Evolutionary conservation across 2,329 filamentous ascomycete species (phyloP).

Genomic region (Cordyceps cicadae): DNA sequence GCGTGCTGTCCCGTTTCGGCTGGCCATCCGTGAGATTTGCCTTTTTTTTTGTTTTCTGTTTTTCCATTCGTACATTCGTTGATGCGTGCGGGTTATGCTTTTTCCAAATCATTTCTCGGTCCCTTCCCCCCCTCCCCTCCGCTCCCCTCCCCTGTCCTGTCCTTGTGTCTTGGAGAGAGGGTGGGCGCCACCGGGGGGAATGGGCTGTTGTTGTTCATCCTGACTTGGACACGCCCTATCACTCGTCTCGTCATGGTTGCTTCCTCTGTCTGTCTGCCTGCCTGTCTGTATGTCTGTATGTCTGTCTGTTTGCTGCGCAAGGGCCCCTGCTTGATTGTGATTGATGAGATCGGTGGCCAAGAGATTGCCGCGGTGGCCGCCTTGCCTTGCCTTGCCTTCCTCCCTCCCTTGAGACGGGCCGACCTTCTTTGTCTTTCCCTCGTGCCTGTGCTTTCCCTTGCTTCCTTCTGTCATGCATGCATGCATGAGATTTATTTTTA

Average conservation of each 20-base stretch:
- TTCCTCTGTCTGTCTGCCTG: not conserved
- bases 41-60: not conserved
- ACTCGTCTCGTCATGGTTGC: too few species aligned
- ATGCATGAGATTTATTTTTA: slow-evolving; percentile 10
- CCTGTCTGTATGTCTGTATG: too few species aligned
- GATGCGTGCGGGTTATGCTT: slow-evolving; percentile 1
- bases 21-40: not conserved
- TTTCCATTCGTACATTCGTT: not conserved
- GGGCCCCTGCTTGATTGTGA: not conserved
- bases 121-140: not conserved
- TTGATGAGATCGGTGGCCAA: slow-evolving; percentile 8
- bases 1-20: not conserved
- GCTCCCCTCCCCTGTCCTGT: not conserved
- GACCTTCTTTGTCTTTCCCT: slow-evolving; percentile 1
- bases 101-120: slow-evolving; percentile 1
- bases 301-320: not conserved
- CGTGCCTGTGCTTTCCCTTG: slow-evolving; percentile 1
- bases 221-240: not conserved
- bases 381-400: not conserved
- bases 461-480: not conserved
- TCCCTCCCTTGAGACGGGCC: not conserved
- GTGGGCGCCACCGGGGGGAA: not conserved
- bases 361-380: not conserved
- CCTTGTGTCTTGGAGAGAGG: not conserved
- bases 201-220: slow-evolving; percentile 1